Base-by-base conservation (phyloP, 345 rosid genomes). In the Boechera retrofracta region DNA sequence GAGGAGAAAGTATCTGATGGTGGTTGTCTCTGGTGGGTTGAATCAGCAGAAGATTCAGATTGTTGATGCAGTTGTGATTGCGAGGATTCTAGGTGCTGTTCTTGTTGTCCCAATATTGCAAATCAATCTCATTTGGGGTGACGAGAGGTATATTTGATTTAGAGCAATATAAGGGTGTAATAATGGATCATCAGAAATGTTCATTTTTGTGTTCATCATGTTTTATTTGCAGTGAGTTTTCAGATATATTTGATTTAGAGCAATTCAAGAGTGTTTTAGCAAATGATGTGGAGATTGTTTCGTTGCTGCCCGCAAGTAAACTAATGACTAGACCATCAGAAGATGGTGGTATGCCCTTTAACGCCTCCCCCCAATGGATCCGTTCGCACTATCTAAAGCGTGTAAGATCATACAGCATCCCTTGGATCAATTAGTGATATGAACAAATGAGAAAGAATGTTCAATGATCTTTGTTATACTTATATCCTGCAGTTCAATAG, bases 21-120 rank as follows among this genome's bases (percentile, higher is more conserved):
- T 93, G 28, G 98, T 93, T 47, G 99, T 96, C 47, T 80, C 97
- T 9, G 98, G 99, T 24, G 99, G 98, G 21, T 79, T 96, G 86
- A 96, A 93, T 82, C 98, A 96, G 84, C 99, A 96, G 86, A 91
- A 93, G 89, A 96, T 91, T 83, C 98, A 93, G 84, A 93, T 96
- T 78, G 99, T 96, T 63, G 99, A 96, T 63, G 98, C 98, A 16
- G 98, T 89, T 45, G 98, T 96, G 65, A 91, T 96, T 71, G 97
- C 99, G 6, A 87, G 98, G 81, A 89, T 96, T 54, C 96, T 96
- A 15, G 97, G 93, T 24, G 97, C 99, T 83, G 87, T 91, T 75
- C 87, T 96, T 71, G 98, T 96, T 61, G 96, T 96, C 72, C 99
- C 99, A 48, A 83, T 89, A 62, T 77, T 96, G 80, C 99, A 96